Conservation (phyloP, 1,139 yeast genomes). For the Geotrichum reessii region DNA sequence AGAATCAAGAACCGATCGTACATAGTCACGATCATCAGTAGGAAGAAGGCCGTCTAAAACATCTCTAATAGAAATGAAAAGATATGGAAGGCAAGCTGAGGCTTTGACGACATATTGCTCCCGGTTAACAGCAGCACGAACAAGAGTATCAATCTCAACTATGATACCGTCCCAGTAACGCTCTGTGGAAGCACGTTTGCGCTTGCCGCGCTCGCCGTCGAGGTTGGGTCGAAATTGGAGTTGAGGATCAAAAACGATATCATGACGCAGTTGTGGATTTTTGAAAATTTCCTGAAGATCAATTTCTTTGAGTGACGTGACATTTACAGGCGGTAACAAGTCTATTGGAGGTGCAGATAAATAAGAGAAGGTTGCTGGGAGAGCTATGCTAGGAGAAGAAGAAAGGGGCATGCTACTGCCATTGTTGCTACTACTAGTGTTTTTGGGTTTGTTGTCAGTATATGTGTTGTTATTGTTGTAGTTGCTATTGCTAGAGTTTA, state of each 20-base stretch:
- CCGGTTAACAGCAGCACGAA: conserved; percentile 6
- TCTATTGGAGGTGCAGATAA: neutral
- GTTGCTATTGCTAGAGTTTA: no score
- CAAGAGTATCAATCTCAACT: conserved; percentile 44
- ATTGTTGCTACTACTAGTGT: no score
- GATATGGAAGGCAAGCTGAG: conserved; percentile 43
- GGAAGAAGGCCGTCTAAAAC: conserved; percentile 76
- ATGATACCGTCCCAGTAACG: conserved; percentile 78
- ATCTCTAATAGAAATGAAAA: conserved; percentile 73
- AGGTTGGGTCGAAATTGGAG: conserved; percentile 86
- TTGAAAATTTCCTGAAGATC: conserved; percentile 84
- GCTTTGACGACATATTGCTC: conserved; percentile 13
- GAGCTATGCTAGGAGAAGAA: conserved; percentile 56
- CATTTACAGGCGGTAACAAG: conserved; percentile 70
- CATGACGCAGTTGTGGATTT: conserved; percentile 90
- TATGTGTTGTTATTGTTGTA: no score
- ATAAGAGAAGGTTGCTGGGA: no score
- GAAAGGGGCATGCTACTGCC: conserved; percentile 61
- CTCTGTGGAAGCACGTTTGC: conserved; percentile 64
- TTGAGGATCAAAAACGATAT: conserved; percentile 86
- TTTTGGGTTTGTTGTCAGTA: no score
- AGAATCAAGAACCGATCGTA: conserved; percentile 71
- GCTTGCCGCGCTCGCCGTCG: conserved; percentile 83
- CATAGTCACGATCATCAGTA: conserved; percentile 62
- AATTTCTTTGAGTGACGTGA: conserved; percentile 77